Evolutionary conservation across 345 rosid species (phyloP).

Genomic region (Linum lewisii): DNA sequence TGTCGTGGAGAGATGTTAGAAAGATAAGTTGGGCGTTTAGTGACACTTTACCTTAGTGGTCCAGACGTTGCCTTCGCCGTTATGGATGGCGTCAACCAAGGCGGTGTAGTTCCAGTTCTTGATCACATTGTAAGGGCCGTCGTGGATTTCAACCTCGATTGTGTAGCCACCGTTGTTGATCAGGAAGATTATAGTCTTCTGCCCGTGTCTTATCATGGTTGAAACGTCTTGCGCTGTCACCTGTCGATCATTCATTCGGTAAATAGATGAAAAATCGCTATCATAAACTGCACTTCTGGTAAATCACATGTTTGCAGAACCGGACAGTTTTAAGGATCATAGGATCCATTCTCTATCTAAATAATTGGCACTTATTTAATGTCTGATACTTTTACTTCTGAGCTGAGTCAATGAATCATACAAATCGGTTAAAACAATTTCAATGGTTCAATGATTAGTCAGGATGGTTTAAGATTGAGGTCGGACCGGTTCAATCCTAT

Average conservation of each 20-base stretch:
- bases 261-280: not conserved
- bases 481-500: no score
- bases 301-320: no score
- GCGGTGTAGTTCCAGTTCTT: conserved; percentile 87
- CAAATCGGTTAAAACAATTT: no score
- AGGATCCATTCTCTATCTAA: no score
- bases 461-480: no score
- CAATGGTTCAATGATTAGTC: no score
- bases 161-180: conserved; percentile 83
- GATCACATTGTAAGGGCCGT: conserved; percentile 78
- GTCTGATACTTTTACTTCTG: no score
- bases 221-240: conserved; percentile 74
- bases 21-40: not conserved
- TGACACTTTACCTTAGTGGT: conserved; percentile 46
- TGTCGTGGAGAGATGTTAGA: not conserved
- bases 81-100: conserved; percentile 59
- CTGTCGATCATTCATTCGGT: conserved; percentile 21
- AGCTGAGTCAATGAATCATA: no score
- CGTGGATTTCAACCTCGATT: conserved; percentile 78
- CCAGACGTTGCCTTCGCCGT: conserved; percentile 80
- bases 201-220: conserved; percentile 58
- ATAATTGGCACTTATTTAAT: no score
- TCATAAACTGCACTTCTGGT: no score
- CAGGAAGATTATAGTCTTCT: conserved; percentile 59
- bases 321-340: no score